These are phyloP conservation scores for Echium plantagineum DNA, from an alignment of 257 asterid species.

Conservation along the genomic window DNA sequence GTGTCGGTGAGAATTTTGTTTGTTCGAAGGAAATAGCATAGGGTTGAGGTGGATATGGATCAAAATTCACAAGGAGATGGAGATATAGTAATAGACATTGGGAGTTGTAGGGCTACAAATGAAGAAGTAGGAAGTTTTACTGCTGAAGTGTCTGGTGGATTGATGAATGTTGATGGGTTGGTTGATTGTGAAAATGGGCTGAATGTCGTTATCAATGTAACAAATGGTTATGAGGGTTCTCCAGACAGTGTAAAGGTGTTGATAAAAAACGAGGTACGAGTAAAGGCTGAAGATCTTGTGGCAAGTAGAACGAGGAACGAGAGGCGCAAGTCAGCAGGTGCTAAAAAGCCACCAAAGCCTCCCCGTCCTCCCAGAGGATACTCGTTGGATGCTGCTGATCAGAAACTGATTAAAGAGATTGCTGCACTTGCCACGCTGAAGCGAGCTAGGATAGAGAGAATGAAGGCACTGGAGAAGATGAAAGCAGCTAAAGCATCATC, in stretches of 20 bases:
- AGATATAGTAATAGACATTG: slow-evolving; percentile 40
- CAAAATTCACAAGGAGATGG: slow-evolving; percentile 21
- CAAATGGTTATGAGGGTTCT: slow-evolving; percentile 14
- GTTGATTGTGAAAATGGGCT: neutral
- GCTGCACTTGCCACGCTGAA: slow-evolving; percentile 57
- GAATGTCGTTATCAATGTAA: neutral
- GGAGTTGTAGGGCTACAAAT: slow-evolving; percentile 16
- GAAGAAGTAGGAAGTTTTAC: slow-evolving; percentile 16
- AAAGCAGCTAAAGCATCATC: slow-evolving; percentile 45
- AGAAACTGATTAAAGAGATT: slow-evolving; percentile 65
- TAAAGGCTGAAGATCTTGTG: slow-evolving; percentile 4
- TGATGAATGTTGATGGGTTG: neutral
- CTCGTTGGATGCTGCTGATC: slow-evolving; percentile 81
- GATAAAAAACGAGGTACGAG: slow-evolving; percentile 9
- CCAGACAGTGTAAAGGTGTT: slow-evolving; percentile 14
- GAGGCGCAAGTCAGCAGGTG: slow-evolving; percentile 41
- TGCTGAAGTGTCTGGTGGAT: slow-evolving; percentile 13
- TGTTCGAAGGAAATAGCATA: neutral
- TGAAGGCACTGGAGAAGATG: slow-evolving; percentile 66
- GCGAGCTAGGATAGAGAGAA: slow-evolving; percentile 68
- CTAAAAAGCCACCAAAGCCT: slow-evolving; percentile 74
- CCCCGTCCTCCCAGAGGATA: slow-evolving; percentile 79
- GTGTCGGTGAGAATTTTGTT: neutral
- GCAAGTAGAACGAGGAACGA: slow-evolving; percentile 39
- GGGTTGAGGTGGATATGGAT: slow-evolving; percentile 23